phyloP scores from a whole-genome alignment of 176 grass and related monocot species.

The Carex scoparia region DNA sequence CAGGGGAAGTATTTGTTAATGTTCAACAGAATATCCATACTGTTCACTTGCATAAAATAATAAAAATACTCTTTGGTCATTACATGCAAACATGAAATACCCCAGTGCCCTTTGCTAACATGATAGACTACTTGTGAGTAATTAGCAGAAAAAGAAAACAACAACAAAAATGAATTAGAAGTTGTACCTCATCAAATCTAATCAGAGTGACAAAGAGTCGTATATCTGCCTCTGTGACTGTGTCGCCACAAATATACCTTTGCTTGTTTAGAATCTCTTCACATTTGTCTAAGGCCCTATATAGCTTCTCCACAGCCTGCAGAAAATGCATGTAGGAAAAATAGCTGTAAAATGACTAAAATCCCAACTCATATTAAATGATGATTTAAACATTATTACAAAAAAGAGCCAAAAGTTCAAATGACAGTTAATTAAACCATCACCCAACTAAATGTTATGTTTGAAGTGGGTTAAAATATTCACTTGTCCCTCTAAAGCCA shows the following conservation, averaged over 20 bases:
- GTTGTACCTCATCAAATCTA: slow-evolving; percentile 89
- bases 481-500: neutral
- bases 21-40: neutral
- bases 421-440: neutral
- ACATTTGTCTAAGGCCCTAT: slow-evolving; percentile 66
- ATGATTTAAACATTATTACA: neutral
- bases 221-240: slow-evolving; percentile 67
- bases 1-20: neutral
- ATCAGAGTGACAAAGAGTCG: slow-evolving; percentile 95
- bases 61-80: neutral
- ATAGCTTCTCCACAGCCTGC: slow-evolving; percentile 61
- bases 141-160: neutral
- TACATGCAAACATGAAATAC: neutral
- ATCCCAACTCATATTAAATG: neutral
- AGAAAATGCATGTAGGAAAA: neutral
- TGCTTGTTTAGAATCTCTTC: slow-evolving; percentile 81
- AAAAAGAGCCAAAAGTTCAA: neutral
- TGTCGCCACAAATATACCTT: slow-evolving; percentile 71
- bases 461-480: neutral
- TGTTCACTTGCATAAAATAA: neutral
- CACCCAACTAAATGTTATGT: neutral
- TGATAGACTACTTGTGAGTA: neutral
- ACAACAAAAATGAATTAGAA: neutral
- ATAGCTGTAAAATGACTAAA: neutral
- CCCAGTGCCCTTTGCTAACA: neutral